These are phyloP conservation scores for Biancaea sappan DNA, from an alignment of 306 rosid species.

Conservation along the genomic window DNA sequence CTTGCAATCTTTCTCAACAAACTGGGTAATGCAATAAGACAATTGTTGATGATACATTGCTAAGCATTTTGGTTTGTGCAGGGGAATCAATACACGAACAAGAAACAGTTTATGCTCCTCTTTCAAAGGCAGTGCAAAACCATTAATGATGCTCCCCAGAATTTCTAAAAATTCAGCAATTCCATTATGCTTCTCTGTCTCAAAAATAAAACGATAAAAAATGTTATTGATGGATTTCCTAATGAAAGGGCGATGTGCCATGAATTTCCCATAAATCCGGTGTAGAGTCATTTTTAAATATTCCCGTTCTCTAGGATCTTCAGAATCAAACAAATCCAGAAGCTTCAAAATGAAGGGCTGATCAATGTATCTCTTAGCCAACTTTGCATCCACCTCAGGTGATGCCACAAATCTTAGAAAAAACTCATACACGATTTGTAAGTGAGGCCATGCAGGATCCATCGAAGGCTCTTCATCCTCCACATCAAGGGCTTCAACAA, in stretches of 20 bases:
- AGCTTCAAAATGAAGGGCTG: constrained; percentile 62
- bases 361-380: constrained; percentile 66
- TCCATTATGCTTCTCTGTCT: constrained; percentile 77
- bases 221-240: constrained; percentile 64
- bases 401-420: constrained; percentile 67
- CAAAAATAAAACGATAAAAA: constrained; percentile 61
- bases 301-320: constrained; percentile 70
- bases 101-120: constrained; percentile 78
- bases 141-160: constrained; percentile 64
- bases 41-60: constrained; percentile 68
- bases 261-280: constrained; percentile 52
- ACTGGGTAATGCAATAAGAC: constrained; percentile 68
- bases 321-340: constrained; percentile 71
- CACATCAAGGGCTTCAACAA: constrained; percentile 59
- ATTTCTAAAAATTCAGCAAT: constrained; percentile 39
- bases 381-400: constrained; percentile 63
- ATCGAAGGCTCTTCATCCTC: constrained; percentile 72
- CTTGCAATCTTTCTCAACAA: constrained; percentile 79
- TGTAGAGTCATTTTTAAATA: constrained; percentile 66
- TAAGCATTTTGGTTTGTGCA: constrained; percentile 73
- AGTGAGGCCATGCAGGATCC: constrained; percentile 78
- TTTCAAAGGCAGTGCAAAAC: constrained; percentile 66
- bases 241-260: constrained; percentile 74
- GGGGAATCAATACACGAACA: constrained; percentile 58
- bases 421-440: constrained; percentile 68